phyloP scores from a whole-genome alignment of 1,284 basidiomycete genomes.

The Bondarzewia mesenterica region DNA sequence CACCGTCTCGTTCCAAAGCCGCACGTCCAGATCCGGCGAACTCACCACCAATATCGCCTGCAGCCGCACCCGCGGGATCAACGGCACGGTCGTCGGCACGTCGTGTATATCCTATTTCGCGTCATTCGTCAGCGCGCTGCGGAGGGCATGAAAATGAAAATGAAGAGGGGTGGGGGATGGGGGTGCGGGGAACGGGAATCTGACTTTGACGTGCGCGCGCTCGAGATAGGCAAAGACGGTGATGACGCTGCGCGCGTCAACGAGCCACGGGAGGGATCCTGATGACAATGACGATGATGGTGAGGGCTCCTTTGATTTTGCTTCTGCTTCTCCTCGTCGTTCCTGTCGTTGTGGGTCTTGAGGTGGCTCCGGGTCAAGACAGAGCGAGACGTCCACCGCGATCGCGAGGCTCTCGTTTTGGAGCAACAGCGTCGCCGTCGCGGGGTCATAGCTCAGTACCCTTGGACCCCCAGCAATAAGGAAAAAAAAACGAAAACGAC shows the following conservation, averaged over 20 bases:
- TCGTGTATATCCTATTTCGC: too few species aligned
- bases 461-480: too few species aligned
- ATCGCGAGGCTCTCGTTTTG: conserved; percentile 5
- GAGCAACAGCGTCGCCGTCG: conserved; percentile 7
- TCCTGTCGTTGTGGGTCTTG: too few species aligned
- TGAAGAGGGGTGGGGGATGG: background rate
- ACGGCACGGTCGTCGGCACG: too few species aligned
- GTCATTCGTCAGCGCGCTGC: background rate
- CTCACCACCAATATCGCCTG: conserved; percentile 12
- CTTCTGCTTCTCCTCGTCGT: too few species aligned
- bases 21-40: conserved; percentile 12
- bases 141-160: background rate
- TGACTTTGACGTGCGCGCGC: background rate
- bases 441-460: conserved; percentile 10
- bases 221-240: conserved; percentile 13
- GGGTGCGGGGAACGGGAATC: background rate
- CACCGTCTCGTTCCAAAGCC: conserved; percentile 11
- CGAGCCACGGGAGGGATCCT: conserved; percentile 7
- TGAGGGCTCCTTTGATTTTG: too few species aligned
- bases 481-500: too few species aligned
- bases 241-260: conserved; percentile 9
- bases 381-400: conserved; percentile 6
- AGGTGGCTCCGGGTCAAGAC: conserved; percentile 7
- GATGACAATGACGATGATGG: background rate
- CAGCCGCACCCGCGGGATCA: conserved; percentile 8